These are phyloP conservation scores for Phoma herbarum DNA, from an alignment of 2,329 filamentous ascomycete species.

Conservation along the genomic window DNA sequence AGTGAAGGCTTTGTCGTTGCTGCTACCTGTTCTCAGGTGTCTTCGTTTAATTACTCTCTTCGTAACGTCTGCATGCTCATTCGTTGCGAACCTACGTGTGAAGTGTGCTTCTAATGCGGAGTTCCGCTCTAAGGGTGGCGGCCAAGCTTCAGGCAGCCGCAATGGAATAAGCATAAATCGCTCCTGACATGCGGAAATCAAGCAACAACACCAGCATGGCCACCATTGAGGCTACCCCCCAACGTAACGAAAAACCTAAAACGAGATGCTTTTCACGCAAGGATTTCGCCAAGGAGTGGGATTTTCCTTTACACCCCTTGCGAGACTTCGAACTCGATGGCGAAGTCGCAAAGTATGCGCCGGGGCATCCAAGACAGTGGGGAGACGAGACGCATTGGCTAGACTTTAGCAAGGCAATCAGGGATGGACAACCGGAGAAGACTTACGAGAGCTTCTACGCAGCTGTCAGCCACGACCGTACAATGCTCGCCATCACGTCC, in stretches of 20 bases:
- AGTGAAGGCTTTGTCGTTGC: not conserved
- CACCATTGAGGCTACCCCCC: not conserved
- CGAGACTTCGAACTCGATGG: conserved; percentile 28
- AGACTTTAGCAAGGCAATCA: conserved; percentile 21
- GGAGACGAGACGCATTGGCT: conserved; percentile 18
- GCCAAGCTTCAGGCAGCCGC: conserved; percentile 11
- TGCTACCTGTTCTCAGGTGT: not conserved
- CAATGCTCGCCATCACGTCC: conserved; percentile 37
- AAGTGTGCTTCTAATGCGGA: not conserved
- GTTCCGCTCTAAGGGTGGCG: conserved; percentile 2
- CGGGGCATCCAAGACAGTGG: conserved; percentile 32
- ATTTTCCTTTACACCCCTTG: conserved; percentile 24
- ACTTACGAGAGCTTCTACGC: conserved; percentile 17
- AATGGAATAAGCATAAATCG: not conserved
- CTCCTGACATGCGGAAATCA: not conserved
- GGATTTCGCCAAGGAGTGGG: conserved; percentile 25
- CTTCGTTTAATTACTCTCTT: not conserved
- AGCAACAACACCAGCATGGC: conserved; percentile 4
- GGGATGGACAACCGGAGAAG: not conserved
- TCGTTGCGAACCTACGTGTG: conserved; percentile 3
- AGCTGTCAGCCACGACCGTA: conserved; percentile 34
- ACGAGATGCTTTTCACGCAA: conserved; percentile 11
- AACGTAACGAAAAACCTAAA: not conserved
- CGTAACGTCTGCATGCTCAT: not conserved
- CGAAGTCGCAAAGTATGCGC: conserved; percentile 24